Conservation (phyloP, 768 basidiomycete genomes). For the Agaricus bisporus region DNA sequence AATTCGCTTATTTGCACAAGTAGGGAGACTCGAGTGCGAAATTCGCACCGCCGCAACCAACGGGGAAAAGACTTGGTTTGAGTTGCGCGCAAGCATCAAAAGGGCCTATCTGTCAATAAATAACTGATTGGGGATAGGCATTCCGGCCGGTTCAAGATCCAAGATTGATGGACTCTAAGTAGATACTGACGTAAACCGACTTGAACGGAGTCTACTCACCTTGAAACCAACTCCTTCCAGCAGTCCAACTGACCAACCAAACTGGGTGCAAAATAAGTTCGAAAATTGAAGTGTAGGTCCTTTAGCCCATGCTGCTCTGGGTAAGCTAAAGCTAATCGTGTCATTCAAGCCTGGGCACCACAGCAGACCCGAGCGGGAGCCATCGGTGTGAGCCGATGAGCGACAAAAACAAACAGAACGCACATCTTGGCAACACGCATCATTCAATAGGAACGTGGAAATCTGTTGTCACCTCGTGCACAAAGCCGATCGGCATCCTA, state of each 20-base stretch:
- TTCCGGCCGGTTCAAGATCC: not conserved
- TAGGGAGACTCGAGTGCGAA: slow-evolving; percentile 6
- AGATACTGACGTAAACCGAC: slow-evolving; percentile 10
- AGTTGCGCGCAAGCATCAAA: not conserved
- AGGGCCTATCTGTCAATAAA: not conserved
- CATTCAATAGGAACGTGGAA: slow-evolving; percentile 9
- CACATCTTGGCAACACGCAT: slow-evolving; percentile 7
- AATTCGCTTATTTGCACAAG: slow-evolving; percentile 4
- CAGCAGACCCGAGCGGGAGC: not conserved
- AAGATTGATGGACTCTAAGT: slow-evolving; percentile 7
- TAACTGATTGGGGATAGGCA: not conserved
- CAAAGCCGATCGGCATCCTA: slow-evolving; percentile 3
- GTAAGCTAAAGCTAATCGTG: not conserved
- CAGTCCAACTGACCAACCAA: not conserved
- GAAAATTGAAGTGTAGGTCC: not conserved
- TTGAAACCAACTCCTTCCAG: not conserved
- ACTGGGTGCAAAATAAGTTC: not conserved
- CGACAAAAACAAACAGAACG: slow-evolving; percentile 1
- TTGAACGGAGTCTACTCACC: not conserved
- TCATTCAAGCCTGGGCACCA: not conserved
- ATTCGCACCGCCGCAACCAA: slow-evolving; percentile 6
- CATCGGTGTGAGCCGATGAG: slow-evolving; percentile 3
- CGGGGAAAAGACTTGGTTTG: slow-evolving; percentile 5
- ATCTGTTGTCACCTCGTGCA: slow-evolving; percentile 4
- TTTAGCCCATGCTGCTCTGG: not conserved